Conservation (phyloP, 495 filamentous ascomycete species). For the Neohortaea acidophila region DNA sequence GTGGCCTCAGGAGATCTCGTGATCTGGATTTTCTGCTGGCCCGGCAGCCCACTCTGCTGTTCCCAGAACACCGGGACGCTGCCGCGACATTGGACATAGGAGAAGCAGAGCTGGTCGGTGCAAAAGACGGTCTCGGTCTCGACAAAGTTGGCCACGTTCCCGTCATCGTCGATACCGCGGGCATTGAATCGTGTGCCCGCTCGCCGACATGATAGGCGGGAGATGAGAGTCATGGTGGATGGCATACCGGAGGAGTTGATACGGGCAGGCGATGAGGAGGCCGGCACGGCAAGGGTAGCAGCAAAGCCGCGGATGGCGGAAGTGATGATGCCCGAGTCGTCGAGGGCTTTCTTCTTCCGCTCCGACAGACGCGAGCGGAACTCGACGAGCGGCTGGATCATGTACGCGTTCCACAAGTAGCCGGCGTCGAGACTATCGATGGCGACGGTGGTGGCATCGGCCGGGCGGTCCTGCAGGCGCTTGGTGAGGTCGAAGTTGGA, state of each 20-base stretch:
- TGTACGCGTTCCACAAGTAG: slow-evolving; percentile 95
- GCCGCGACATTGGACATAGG: slow-evolving; percentile 82
- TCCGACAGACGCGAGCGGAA: slow-evolving; percentile 68
- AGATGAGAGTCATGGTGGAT: slow-evolving; percentile 73
- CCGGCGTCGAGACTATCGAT: slow-evolving; percentile 55
- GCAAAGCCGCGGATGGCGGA: slow-evolving; percentile 91
- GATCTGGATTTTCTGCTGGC: slow-evolving; percentile 86
- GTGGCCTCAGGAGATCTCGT: slow-evolving; percentile 82
- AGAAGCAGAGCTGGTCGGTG: slow-evolving; percentile 66
- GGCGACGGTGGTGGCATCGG: slow-evolving; percentile 24
- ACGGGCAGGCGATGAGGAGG: slow-evolving; percentile 38
- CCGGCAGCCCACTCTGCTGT: slow-evolving; percentile 72
- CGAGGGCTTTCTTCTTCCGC: slow-evolving; percentile 57
- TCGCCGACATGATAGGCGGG: slow-evolving; percentile 75
- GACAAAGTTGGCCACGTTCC: slow-evolving; percentile 89
- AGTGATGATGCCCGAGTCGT: slow-evolving; percentile 74
- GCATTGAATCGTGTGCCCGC: slow-evolving; percentile 95
- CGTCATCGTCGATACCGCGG: slow-evolving; percentile 91
- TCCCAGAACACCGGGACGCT: slow-evolving; percentile 97
- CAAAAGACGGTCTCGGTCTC: slow-evolving; percentile 57
- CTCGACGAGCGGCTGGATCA: slow-evolving; percentile 80
- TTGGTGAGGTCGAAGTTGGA: slow-evolving; percentile 93
- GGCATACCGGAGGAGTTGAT: slow-evolving; percentile 49
- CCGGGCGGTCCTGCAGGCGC: slow-evolving; percentile 67
- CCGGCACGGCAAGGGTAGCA: slow-evolving; percentile 66